These are phyloP conservation scores for Sungouiella thailandica DNA, from an alignment of 805 yeast species.

Conservation along the genomic window DNA sequence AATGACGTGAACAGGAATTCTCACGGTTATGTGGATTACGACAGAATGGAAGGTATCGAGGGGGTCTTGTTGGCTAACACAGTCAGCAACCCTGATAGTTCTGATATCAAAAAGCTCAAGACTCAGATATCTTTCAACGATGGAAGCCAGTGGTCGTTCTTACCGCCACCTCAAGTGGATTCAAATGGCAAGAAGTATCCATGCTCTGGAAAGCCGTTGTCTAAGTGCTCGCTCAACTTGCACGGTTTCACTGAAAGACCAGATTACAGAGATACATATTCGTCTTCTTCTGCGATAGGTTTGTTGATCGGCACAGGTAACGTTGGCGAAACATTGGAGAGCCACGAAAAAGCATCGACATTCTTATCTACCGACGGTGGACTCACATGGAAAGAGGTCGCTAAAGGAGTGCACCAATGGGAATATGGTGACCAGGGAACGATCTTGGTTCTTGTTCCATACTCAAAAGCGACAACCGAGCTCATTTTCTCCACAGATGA, in stretches of 20 bases:
- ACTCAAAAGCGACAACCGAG: slow-evolving; percentile 51
- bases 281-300: slow-evolving; percentile 88
- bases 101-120: slow-evolving; percentile 50
- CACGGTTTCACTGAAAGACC: slow-evolving; percentile 88
- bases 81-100: slow-evolving; percentile 51
- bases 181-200: slow-evolving; percentile 51
- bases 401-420: slow-evolving; percentile 79
- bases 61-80: slow-evolving; percentile 76
- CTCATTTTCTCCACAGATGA: slow-evolving; percentile 69
- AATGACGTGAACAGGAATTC: slow-evolving; percentile 69
- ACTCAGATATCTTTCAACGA: slow-evolving; percentile 82
- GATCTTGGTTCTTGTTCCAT: slow-evolving; percentile 66
- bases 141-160: slow-evolving; percentile 79
- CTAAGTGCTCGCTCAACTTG: slow-evolving; percentile 72
- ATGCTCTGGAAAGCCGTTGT: slow-evolving; percentile 48
- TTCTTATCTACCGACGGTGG: slow-evolving; percentile 91
- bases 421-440: slow-evolving; percentile 96
- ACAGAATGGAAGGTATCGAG: slow-evolving; percentile 74
- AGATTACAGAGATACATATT: slow-evolving; percentile 79
- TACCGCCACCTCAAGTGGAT: slow-evolving; percentile 66
- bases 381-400: slow-evolving; percentile 75
- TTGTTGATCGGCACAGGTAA: slow-evolving; percentile 89
- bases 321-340: slow-evolving; percentile 61
- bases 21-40: slow-evolving; percentile 83
- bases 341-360: slow-evolving; percentile 55